These are phyloP conservation scores for Termitomyces heimii DNA, from an alignment of 768 basidiomycete species.

Conservation along the genomic window DNA sequence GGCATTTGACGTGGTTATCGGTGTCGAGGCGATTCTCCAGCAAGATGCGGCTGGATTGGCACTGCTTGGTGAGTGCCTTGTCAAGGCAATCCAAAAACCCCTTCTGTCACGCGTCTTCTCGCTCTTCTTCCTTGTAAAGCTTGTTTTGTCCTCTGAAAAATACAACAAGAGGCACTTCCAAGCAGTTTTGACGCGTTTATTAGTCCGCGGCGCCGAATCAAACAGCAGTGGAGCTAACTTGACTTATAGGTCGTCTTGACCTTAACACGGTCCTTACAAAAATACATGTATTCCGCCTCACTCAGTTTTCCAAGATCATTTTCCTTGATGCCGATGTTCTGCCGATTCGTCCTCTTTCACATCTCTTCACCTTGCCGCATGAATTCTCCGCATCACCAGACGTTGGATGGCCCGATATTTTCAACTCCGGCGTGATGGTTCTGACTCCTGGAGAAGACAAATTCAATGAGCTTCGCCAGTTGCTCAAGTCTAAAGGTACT, in stretches of 20 bases:
- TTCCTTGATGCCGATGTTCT: conserved; percentile 93
- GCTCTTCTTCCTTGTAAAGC: not conserved
- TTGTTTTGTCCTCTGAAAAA: not conserved
- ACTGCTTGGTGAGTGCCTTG: conserved; percentile 67
- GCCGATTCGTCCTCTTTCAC: conserved; percentile 81
- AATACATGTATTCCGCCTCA: conserved; percentile 90
- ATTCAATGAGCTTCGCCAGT: conserved; percentile 64
- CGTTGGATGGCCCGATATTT: conserved; percentile 99
- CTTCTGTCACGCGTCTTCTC: conserved; percentile 6
- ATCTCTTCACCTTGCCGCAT: conserved; percentile 79
- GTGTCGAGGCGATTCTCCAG: conserved; percentile 84
- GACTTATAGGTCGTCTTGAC: conserved; percentile 79
- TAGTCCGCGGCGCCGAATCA: not conserved
- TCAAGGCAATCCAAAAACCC: not conserved
- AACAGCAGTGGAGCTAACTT: conserved; percentile 3
- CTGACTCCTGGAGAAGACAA: conserved; percentile 77
- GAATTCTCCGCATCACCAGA: conserved; percentile 94
- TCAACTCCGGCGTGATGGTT: conserved; percentile 96
- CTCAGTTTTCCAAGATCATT: conserved; percentile 78
- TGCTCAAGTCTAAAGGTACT: conserved; percentile 74
- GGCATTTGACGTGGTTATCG: conserved; percentile 81
- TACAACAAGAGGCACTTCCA: not conserved
- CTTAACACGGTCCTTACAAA: conserved; percentile 93
- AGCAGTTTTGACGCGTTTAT: conserved; percentile 4
- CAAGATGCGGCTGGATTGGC: conserved; percentile 59